Conservation (phyloP, 2,329 filamentous ascomycete genomes). For the Neofusicoccum umdonicola region DNA sequence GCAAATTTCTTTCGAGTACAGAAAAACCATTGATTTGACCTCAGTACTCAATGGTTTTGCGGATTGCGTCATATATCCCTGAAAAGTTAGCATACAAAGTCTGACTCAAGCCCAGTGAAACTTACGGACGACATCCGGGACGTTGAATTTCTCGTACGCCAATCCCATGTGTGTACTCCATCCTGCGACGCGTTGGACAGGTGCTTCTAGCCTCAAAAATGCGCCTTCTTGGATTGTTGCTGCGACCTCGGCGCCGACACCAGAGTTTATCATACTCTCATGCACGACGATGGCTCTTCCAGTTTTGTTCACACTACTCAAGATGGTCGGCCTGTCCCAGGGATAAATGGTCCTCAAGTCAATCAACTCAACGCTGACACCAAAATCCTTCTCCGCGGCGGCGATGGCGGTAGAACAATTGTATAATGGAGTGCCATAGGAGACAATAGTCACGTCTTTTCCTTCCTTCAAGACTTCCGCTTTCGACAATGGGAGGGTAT, state of each 20-base stretch:
- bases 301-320: conserved; percentile 82
- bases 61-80: conserved; percentile 52
- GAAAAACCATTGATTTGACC: background rate
- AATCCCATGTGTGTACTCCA: conserved; percentile 84
- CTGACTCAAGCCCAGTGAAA: conserved; percentile 26
- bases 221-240: conserved; percentile 85
- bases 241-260: conserved; percentile 84
- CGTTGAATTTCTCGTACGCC: conserved; percentile 66
- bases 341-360: conserved; percentile 87
- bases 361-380: conserved; percentile 77
- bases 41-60: conserved; percentile 46
- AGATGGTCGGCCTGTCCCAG: conserved; percentile 80
- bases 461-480: conserved; percentile 81
- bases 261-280: conserved; percentile 87
- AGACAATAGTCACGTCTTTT: conserved; percentile 77
- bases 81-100: background rate
- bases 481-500: conserved; percentile 80
- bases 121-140: conserved; percentile 85
- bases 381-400: conserved; percentile 71
- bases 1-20: background rate
- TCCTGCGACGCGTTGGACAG: conserved; percentile 80
- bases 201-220: conserved; percentile 80
- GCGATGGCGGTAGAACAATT: conserved; percentile 75
- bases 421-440: conserved; percentile 87
- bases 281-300: conserved; percentile 85